Percentiles rank a stretch among this genome's conserved stretches.
phyloP scores from a whole-genome alignment of 2,329 filamentous ascomycete species.

The Colletotrichum neosansevieriae region DNA sequence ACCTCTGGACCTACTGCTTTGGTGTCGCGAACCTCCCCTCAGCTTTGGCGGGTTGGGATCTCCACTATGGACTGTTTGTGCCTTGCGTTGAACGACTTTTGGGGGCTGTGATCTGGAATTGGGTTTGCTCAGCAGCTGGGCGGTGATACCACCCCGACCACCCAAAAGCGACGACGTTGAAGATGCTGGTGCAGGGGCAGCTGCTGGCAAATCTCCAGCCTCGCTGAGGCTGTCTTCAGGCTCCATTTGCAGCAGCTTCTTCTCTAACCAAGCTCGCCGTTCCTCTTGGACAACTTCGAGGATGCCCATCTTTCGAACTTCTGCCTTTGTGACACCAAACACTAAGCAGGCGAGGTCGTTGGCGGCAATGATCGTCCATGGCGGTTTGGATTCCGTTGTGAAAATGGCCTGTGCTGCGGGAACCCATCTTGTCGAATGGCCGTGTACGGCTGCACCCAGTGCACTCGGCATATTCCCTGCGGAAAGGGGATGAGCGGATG shows the following conservation, averaged over 20 bases:
- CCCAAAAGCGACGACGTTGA: conserved; percentile 72
- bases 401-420: conserved; percentile 97
- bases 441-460: conserved; percentile 77
- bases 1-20: conserved; percentile 82
- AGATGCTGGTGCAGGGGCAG: conserved; percentile 52
- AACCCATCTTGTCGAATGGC: conserved; percentile 89
- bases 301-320: conserved; percentile 94
- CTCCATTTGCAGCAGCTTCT: conserved; percentile 78
- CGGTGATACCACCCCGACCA: conserved; percentile 82
- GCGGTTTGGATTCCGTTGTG: conserved; percentile 89
- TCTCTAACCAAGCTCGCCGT: conserved; percentile 87
- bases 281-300: conserved; percentile 94
- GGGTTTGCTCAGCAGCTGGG: conserved; percentile 87
- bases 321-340: conserved; percentile 98
- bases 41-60: conserved; percentile 68
- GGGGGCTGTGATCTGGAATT: conserved; percentile 67
- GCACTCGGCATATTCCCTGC: conserved; percentile 59
- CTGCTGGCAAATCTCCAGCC: conserved; percentile 52
- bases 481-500: conserved; percentile 54
- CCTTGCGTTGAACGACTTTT: conserved; percentile 69
- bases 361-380: conserved; percentile 95
- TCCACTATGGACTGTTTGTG: conserved; percentile 73
- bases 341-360: conserved; percentile 97
- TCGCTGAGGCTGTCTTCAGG: conserved; percentile 52
- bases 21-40: conserved; percentile 69